Base-by-base conservation (phyloP, 2,329 filamentous ascomycete species). In the Aspergillus unguis region DNA sequence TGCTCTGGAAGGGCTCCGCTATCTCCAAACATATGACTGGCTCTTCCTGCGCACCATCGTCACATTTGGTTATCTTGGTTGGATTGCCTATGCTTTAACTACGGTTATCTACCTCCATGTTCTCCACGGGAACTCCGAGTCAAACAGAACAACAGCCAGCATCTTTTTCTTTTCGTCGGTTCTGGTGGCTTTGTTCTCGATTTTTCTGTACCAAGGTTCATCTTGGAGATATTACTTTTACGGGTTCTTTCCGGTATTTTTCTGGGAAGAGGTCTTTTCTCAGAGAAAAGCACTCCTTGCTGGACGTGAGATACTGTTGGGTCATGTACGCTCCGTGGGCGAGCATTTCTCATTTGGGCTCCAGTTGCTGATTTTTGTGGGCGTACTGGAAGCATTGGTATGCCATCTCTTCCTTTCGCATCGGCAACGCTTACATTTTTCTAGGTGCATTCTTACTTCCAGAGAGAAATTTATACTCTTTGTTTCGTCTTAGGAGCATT, bases 21-120 rank as follows among this genome's bases (percentile, higher is more conserved):
- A 99, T 69, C 80, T 99, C 27, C 94, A 99, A 71, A 99, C 92
- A 0, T 99, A 99, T 65, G 94, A 99, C 74, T 99, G 94, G 94
- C 79, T 99, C 2, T 99, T 99, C 73, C 76, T 99, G 33, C 82
- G 94, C 55, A 87, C 90, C 2, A 79, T 99, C 45, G 87, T 99
- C 54, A 96, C 94, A 2, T 68, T 88, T 9, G 94, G 94, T 17
- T 99, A 97, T 65, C 75, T 97, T 6, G 94, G 94, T 23, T 99
- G 92, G 92, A 95, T 97, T 66, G 87, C 88, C 1, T 99, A 92
- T 71, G 90, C 92, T 2, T 77, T 95, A 46, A 94, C 90, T 0
- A 95, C 87, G 0, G 91, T 97, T 44, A 80, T 97, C 56, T 88
- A 96, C 66, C 76, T 92, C 48, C 90, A 96, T 71, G 90, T 99